A percentile compares a stretch with the other conserved stretches of the same genome.
phyloP scores from a whole-genome alignment of 495 filamentous ascomycete genomes.

The Massariosphaeria phaeospora region DNA sequence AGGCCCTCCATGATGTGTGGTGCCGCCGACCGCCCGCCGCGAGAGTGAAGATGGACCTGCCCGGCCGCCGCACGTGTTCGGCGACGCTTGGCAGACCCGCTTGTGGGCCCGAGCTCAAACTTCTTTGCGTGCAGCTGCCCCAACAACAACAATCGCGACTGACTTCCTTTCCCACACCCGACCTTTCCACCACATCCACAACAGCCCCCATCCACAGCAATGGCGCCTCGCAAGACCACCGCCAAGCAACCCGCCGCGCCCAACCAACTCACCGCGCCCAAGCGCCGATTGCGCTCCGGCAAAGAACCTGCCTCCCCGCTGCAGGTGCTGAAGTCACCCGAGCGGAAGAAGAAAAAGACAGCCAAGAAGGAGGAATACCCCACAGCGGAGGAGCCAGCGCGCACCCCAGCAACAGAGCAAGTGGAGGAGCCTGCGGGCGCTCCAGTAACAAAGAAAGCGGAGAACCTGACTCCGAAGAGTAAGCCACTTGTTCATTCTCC shows the following conservation, averaged over 20 bases:
- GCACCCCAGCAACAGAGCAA: not conserved
- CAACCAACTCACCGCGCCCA: not conserved
- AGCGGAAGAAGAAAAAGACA: not conserved
- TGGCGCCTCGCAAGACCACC: not conserved
- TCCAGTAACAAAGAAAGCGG: not conserved
- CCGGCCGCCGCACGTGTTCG: not conserved
- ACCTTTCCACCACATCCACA: not conserved
- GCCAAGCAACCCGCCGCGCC: not conserved
- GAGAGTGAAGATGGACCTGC: not conserved
- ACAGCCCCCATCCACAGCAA: not conserved
- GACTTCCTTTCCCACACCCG: too few relatives aligned
- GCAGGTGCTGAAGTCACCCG: not conserved
- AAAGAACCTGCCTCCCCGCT: not conserved
- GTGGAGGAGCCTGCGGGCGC: not conserved
- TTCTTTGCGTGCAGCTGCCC: too few relatives aligned
- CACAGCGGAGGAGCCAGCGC: not conserved
- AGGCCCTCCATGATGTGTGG: conserved; percentile 75
- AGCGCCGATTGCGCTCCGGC: not conserved
- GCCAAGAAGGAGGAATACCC: not conserved
- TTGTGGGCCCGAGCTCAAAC: too few relatives aligned
- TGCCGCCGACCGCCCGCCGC: not conserved
- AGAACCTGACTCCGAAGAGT: not conserved
- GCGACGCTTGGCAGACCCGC: too few relatives aligned
- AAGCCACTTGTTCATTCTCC: not conserved
- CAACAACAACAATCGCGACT: too few relatives aligned